Evolutionary conservation across 2,329 filamentous ascomycete genomes (phyloP).

Genomic region (Alternaria tenuissima): DNA sequence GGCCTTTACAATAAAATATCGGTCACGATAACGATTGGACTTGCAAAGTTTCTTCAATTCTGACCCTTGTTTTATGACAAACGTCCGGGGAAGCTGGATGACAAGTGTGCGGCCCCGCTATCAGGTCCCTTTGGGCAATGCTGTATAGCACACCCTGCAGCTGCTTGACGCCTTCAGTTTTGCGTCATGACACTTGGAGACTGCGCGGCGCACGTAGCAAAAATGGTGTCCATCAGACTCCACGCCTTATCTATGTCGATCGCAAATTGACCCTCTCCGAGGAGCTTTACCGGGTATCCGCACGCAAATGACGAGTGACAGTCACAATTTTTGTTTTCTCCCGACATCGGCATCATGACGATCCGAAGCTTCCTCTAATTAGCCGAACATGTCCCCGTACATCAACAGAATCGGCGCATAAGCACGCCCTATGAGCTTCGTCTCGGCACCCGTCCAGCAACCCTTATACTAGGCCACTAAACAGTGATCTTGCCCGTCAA

Average conservation of each 20-base stretch:
- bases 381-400: neutral
- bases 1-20: neutral
- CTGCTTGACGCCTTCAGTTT: neutral
- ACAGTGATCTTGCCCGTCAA: constrained; percentile 46
- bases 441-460: neutral
- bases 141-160: constrained; percentile 5
- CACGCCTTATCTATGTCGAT: constrained; percentile 1
- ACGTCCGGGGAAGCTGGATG: neutral
- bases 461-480: constrained; percentile 15
- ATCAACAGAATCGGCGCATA: neutral
- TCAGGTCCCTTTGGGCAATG: constrained; percentile 13
- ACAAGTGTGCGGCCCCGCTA: constrained; percentile 17
- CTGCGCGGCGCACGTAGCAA: neutral
- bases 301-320: neutral
- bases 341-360: constrained; percentile 5
- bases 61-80: neutral
- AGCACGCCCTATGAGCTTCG: neutral
- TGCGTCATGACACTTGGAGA: neutral
- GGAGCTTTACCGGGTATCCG: neutral
- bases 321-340: neutral
- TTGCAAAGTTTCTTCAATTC: constrained; percentile 1
- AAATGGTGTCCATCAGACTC: neutral
- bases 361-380: neutral
- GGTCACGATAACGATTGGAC: constrained; percentile 6
- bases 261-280: neutral